These are phyloP conservation scores for Yamadazyma sp. DNA, from an alignment of 1,139 yeast species.

Conservation along the genomic window DNA sequence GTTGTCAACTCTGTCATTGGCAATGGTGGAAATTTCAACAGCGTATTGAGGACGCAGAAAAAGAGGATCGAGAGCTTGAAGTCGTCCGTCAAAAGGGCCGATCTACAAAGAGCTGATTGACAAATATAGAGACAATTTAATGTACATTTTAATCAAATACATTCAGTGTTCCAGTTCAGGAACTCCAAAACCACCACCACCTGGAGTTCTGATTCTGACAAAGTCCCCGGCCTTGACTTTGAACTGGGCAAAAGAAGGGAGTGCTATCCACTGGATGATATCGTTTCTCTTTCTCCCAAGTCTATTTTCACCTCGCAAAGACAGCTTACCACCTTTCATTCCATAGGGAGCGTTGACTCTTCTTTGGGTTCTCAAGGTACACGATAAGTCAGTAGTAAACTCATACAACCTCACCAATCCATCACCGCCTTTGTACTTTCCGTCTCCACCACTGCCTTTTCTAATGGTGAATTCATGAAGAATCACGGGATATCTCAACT, in stretches of 20 bases:
- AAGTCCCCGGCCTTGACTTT: constrained; percentile 38
- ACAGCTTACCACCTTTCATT: constrained; percentile 36
- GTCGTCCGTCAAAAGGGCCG: constrained; percentile 27
- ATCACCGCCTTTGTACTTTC: constrained; percentile 36
- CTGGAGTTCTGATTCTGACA: constrained; percentile 47
- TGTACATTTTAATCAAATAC: constrained; percentile 6
- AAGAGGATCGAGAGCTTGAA: constrained; percentile 18
- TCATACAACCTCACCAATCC: constrained; percentile 21
- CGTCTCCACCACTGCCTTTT: constrained; percentile 33
- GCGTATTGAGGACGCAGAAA: constrained; percentile 28
- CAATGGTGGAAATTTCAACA: constrained; percentile 28
- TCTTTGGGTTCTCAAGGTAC: constrained; percentile 20
- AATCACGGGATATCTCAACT: constrained; percentile 34
- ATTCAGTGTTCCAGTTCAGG: no score
- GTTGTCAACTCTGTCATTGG: constrained; percentile 17
- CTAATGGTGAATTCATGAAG: constrained; percentile 29
- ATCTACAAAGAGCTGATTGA: constrained; percentile 17
- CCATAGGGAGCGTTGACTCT: constrained; percentile 22
- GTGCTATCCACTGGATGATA: constrained; percentile 20
- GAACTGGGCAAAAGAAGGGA: constrained; percentile 20
- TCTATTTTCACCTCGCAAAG: constrained; percentile 56
- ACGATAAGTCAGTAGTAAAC: constrained; percentile 18
- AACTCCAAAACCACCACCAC: constrained; percentile 54
- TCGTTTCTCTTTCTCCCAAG: constrained; percentile 40
- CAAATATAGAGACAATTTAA: neutral